Evolutionary conservation across 768 basidiomycete genomes (phyloP).

Genomic region (Rhodotorula sphaerocarpa): DNA sequence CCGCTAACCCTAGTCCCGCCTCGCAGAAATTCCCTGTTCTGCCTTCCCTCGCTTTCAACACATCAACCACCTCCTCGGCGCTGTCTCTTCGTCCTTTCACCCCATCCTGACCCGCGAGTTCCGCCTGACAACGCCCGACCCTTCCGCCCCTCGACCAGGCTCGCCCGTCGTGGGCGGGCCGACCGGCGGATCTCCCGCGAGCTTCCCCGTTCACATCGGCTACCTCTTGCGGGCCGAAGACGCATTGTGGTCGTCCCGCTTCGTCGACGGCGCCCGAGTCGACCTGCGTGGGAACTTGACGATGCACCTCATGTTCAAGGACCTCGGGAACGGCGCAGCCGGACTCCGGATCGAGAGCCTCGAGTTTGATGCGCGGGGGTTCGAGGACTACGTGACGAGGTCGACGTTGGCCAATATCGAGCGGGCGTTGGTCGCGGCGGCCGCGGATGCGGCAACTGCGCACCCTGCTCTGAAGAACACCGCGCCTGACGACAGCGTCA

Average conservation of each 20-base stretch:
- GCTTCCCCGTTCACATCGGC: constrained; percentile 23
- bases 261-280: constrained; percentile 12
- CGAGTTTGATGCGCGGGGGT: constrained; percentile 29
- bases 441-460: no score
- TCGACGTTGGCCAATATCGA: constrained; percentile 1
- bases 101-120: constrained; percentile 28
- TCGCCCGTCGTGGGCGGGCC: not conserved
- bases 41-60: constrained; percentile 32
- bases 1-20: not conserved
- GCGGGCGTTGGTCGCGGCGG: not conserved
- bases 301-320: constrained; percentile 30
- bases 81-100: constrained; percentile 1
- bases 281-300: constrained; percentile 25
- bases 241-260: constrained; percentile 20
- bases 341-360: constrained; percentile 30
- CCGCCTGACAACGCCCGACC: constrained; percentile 29
- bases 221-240: constrained; percentile 32
- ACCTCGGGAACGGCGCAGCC: constrained; percentile 15
- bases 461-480: not conserved
- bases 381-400: constrained; percentile 21
- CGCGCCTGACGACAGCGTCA: no score
- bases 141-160: constrained; percentile 5
- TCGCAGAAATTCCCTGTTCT: constrained; percentile 32
- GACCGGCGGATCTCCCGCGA: not conserved
- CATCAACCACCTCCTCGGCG: constrained; percentile 28